Percentiles rank a stretch among this genome's conserved stretches.
Evolutionary conservation across 805 yeast genomes (phyloP).

Genomic region (Pichia sporocuriosa): DNA sequence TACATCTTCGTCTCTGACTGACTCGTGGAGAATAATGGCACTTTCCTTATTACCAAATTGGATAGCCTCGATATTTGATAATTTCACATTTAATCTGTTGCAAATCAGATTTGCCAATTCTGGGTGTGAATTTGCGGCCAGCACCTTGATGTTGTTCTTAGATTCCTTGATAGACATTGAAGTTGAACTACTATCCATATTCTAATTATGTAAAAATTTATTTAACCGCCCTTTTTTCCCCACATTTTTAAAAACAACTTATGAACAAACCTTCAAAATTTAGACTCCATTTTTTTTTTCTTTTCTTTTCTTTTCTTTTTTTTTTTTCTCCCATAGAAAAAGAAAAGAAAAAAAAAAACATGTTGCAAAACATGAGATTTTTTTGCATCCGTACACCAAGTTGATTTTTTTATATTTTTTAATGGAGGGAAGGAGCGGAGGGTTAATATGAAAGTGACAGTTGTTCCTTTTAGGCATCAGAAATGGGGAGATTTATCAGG

Average conservation of each 20-base stretch:
- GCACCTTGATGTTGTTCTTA: slow-evolving; percentile 42
- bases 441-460: too few relatives aligned
- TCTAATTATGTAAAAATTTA: too few relatives aligned
- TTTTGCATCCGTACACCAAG: slow-evolving; percentile 7
- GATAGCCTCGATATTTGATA: slow-evolving; percentile 73
- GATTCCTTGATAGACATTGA: slow-evolving; percentile 31
- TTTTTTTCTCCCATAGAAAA: background rate
- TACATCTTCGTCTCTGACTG: slow-evolving; percentile 87
- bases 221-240: too few relatives aligned
- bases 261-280: too few relatives aligned
- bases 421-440: background rate
- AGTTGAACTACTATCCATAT: too few relatives aligned
- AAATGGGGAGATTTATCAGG: too few relatives aligned
- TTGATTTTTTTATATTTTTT: too few relatives aligned
- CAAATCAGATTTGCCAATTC: slow-evolving; percentile 72
- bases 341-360: slow-evolving; percentile 2
- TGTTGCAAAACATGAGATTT: background rate
- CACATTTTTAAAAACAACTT: slow-evolving; percentile 5
- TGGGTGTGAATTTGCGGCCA: slow-evolving; percentile 75
- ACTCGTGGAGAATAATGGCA: slow-evolving; percentile 79
- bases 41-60: slow-evolving; percentile 87
- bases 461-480: too few relatives aligned
- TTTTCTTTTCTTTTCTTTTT: too few relatives aligned
- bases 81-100: slow-evolving; percentile 52
- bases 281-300: too few relatives aligned